Conservation (phyloP, 106 monocot genomes). For the Hemerocallis citrina region DNA sequence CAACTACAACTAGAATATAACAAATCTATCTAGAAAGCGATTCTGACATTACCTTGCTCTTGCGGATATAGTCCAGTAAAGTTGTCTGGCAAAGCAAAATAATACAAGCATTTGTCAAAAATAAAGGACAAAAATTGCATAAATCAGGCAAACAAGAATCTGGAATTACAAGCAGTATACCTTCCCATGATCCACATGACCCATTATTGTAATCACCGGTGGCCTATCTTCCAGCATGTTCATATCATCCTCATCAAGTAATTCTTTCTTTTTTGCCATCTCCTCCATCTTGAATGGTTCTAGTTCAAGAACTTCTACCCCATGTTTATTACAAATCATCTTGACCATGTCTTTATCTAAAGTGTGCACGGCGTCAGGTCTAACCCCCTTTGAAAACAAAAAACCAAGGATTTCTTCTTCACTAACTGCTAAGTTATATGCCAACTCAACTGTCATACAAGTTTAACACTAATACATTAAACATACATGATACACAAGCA, state of each 20-base stretch:
- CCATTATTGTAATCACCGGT: conserved; percentile 97
- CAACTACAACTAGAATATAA: conserved; percentile 5
- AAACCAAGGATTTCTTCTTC: conserved; percentile 65
- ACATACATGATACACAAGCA: too few species aligned
- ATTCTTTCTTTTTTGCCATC: conserved; percentile 94
- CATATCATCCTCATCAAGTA: conserved; percentile 76
- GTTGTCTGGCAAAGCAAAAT: conserved; percentile 64
- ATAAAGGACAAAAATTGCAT: neutral
- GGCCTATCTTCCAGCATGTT: conserved; percentile 70
- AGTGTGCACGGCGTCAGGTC: conserved; percentile 43
- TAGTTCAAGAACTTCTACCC: conserved; percentile 82
- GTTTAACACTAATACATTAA: too few species aligned
- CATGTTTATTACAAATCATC: conserved; percentile 95
- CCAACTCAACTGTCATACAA: too few species aligned
- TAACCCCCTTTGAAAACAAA: conserved; percentile 66
- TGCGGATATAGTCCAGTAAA: conserved; percentile 89
- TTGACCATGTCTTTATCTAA: conserved; percentile 88
- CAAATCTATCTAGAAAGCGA: neutral
- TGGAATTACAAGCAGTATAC: conserved; percentile 18
- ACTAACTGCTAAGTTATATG: conserved; percentile 58
- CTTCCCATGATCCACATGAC: conserved; percentile 99
- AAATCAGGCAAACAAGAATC: neutral
- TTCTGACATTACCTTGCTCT: conserved; percentile 71
- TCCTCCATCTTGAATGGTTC: conserved; percentile 56
- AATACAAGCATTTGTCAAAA: neutral